These are phyloP conservation scores for Sporisorium sorghi DNA, from an alignment of 1,284 basidiomycete genomes.

Conservation along the genomic window DNA sequence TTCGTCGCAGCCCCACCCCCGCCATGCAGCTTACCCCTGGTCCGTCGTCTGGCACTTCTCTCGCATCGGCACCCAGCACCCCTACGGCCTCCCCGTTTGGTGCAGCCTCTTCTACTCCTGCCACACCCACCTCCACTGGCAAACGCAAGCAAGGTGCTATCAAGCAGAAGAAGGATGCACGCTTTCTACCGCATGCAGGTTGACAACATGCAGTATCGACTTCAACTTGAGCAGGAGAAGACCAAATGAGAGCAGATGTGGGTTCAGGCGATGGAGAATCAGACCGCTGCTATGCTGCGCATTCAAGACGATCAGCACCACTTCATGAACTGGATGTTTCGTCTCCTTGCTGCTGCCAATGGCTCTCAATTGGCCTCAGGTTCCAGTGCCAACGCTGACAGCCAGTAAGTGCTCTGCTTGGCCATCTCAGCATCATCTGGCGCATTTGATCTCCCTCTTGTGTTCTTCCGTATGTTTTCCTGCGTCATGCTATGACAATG, in stretches of 20 bases:
- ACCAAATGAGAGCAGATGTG: background rate
- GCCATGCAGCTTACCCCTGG: background rate
- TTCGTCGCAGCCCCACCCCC: no score
- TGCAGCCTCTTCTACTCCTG: background rate
- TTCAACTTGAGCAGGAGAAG: background rate
- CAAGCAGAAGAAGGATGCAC: background rate
- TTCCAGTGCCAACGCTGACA: background rate
- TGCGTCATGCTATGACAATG: background rate
- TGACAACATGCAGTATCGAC: background rate
- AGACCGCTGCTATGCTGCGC: background rate
- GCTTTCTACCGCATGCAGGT: background rate
- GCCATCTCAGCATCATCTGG: no score
- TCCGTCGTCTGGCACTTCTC: background rate
- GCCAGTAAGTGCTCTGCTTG: background rate
- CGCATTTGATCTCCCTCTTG: no score
- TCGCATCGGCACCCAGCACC: background rate
- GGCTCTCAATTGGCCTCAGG: background rate
- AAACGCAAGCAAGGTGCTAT: background rate
- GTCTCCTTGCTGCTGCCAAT: background rate
- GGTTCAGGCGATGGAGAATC: background rate
- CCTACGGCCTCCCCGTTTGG: background rate
- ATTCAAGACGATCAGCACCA: background rate
- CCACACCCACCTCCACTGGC: constrained; percentile 1
- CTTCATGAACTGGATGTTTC: background rate
- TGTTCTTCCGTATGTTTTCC: no score